These are phyloP conservation scores for Lyophyllum atratum DNA, from an alignment of 768 basidiomycete genomes.

Conservation along the genomic window DNA sequence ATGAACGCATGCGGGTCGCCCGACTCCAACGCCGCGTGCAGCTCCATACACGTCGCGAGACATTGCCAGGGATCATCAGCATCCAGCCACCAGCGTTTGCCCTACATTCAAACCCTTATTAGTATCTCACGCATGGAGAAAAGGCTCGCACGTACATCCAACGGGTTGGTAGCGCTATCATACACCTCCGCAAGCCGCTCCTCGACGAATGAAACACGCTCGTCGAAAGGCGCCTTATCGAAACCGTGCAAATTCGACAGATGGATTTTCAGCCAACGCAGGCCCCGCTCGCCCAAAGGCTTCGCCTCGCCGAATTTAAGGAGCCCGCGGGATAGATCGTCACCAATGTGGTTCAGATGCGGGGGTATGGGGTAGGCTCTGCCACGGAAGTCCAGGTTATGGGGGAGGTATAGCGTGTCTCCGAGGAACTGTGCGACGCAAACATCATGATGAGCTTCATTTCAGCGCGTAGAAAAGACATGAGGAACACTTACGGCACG, in stretches of 20 bases:
- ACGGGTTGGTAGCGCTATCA: conserved; percentile 80
- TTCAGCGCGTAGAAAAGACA: neutral
- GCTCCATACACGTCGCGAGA: conserved; percentile 89
- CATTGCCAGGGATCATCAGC: conserved; percentile 99
- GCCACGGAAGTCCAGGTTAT: conserved; percentile 97
- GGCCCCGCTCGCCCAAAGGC: conserved; percentile 79
- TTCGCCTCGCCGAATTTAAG: conserved; percentile 80
- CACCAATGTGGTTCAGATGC: conserved; percentile 93
- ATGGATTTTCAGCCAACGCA: conserved; percentile 96
- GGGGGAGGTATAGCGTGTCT: conserved; percentile 89
- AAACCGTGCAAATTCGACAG: conserved; percentile 90
- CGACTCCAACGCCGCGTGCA: conserved; percentile 77
- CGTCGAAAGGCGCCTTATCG: conserved; percentile 94
- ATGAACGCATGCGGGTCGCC: conserved; percentile 60
- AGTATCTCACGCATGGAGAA: neutral
- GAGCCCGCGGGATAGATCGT: conserved; percentile 88
- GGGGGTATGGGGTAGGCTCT: conserved; percentile 97
- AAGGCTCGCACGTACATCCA: conserved; percentile 51
- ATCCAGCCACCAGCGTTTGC: conserved; percentile 81
- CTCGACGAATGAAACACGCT: conserved; percentile 80
- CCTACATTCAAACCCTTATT: conserved; percentile 40
- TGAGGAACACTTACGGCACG: conserved; percentile 61
- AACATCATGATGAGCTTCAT: conserved; percentile 4
- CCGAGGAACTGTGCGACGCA: conserved; percentile 66
- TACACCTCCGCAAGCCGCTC: conserved; percentile 74